phyloP scores from a whole-genome alignment of 495 filamentous ascomycete species.

The Penicillium soppii region DNA sequence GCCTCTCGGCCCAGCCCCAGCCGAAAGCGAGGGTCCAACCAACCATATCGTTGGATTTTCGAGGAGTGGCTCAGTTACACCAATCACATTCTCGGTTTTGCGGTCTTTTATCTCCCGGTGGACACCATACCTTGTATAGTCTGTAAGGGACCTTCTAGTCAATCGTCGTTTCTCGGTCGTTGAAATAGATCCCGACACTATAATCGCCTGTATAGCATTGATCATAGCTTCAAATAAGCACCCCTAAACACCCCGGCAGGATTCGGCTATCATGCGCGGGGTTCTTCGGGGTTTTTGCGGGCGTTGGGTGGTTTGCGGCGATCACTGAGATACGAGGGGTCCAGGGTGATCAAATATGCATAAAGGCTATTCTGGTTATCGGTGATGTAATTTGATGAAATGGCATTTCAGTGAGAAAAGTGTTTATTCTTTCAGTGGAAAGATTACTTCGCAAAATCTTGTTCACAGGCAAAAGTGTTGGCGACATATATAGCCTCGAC shows the following conservation, averaged over 20 bases:
- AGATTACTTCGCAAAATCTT: too few species aligned
- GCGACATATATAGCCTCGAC: too few species aligned
- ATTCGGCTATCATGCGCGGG: slow-evolving; percentile 8
- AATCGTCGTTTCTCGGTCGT: slow-evolving; percentile 8
- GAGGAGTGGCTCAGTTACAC: background rate
- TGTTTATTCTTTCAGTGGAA: too few species aligned
- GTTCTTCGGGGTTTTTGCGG: slow-evolving; percentile 28
- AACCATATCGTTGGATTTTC: slow-evolving; percentile 11
- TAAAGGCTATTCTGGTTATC: background rate
- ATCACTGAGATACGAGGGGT: slow-evolving; percentile 17
- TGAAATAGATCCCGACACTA: slow-evolving; percentile 16
- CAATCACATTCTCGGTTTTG: slow-evolving; percentile 43
- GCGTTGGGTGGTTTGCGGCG: slow-evolving; percentile 3
- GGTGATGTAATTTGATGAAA: background rate
- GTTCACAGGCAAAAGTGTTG: too few species aligned
- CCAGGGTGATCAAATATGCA: background rate
- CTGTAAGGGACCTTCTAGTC: background rate
- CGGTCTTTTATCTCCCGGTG: background rate
- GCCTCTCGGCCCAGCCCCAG: slow-evolving; percentile 22
- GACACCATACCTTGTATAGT: slow-evolving; percentile 16
- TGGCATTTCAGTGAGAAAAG: too few species aligned
- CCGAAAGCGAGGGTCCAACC: slow-evolving; percentile 7
- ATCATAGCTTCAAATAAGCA: background rate
- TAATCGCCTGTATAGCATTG: background rate
- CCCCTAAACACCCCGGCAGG: too few species aligned